Conservation (phyloP, 192 early-diverging fungal genomes). For the Chytriomyces sp. region DNA sequence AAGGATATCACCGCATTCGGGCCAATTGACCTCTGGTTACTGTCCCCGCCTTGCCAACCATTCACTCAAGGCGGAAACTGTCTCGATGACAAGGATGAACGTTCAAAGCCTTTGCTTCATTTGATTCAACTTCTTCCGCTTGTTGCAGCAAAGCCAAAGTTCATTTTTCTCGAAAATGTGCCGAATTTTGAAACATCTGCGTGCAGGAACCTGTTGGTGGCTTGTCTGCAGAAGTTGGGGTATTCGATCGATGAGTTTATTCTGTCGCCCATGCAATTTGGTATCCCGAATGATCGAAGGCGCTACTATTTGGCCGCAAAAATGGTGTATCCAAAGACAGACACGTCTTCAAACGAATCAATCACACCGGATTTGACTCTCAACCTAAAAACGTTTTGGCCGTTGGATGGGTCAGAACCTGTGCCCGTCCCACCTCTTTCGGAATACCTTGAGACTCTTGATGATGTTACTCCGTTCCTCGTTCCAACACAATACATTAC, state of each 20-base stretch:
- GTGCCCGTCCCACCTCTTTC: constrained; percentile 22
- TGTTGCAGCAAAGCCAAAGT: constrained; percentile 44
- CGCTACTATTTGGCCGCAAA: constrained; percentile 59
- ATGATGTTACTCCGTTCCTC: constrained; percentile 32
- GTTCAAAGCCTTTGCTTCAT: constrained; percentile 50
- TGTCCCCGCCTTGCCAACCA: constrained; percentile 89
- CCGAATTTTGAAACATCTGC: constrained; percentile 55
- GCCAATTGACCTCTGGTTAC: constrained; percentile 81
- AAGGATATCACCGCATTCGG: constrained; percentile 61
- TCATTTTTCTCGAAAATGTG: constrained; percentile 66
- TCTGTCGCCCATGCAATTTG: constrained; percentile 55
- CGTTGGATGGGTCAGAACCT: constrained; percentile 10
- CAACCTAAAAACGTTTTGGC: constrained; percentile 21
- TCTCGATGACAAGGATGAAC: constrained; percentile 64
- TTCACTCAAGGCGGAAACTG: constrained; percentile 71
- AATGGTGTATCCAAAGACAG: background rate
- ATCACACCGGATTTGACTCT: constrained; percentile 13
- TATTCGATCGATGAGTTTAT: constrained; percentile 54
- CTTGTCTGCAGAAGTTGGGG: constrained; percentile 44
- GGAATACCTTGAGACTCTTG: constrained; percentile 39
- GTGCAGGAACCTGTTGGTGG: constrained; percentile 42
- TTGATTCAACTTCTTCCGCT: constrained; percentile 48
- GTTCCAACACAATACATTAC: constrained; percentile 45
- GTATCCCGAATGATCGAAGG: constrained; percentile 59
- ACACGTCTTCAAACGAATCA: background rate